phyloP scores from a whole-genome alignment of 768 basidiomycete genomes.

The Wakefieldia striispora region DNA sequence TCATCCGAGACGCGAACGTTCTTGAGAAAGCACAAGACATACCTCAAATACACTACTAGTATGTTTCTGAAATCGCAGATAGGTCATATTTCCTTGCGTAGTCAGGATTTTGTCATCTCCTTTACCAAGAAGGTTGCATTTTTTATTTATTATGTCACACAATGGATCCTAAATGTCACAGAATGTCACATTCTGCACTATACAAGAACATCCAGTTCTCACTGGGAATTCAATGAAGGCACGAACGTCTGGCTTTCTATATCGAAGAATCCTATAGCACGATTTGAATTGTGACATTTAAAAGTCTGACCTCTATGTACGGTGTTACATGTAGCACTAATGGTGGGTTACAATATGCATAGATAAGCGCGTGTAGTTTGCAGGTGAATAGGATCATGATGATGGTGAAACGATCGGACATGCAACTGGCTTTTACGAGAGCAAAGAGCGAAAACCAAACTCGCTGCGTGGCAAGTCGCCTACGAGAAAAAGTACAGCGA shows the following conservation, averaged over 20 bases:
- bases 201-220: no score
- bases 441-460: background rate
- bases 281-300: no score
- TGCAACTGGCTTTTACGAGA: background rate
- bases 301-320: constrained; percentile 7
- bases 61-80: background rate
- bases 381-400: background rate
- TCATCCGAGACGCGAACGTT: no score
- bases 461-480: background rate
- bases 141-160: no score
- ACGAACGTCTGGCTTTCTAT: no score
- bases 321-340: constrained; percentile 10
- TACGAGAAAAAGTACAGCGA: constrained; percentile 95
- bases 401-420: background rate
- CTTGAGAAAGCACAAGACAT: background rate
- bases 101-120: background rate
- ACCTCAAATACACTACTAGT: background rate
- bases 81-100: no score
- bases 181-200: no score
- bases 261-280: no score
- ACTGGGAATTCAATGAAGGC: no score
- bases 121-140: background rate
- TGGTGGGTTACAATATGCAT: constrained; percentile 19
- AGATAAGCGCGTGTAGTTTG: constrained; percentile 5
- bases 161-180: no score